These are phyloP conservation scores for Amanita pallidorosea DNA, from an alignment of 768 basidiomycete species.

Conservation along the genomic window DNA sequence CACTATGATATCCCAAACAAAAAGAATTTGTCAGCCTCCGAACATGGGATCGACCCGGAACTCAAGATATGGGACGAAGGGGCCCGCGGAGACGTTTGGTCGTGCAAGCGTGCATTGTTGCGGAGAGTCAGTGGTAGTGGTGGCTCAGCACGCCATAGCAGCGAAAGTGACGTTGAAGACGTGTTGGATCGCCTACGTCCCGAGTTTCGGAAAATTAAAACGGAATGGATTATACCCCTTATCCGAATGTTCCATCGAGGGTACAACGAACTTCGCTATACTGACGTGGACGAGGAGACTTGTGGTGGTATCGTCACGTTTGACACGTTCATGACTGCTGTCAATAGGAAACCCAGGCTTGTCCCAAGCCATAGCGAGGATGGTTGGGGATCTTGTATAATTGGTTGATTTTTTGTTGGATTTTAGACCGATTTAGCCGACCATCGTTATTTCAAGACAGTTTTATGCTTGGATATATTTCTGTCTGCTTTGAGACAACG, in stretches of 20 bases:
- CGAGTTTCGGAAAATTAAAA: conserved; percentile 2
- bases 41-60: not conserved
- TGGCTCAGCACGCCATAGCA: not conserved
- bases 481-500: not conserved
- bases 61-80: conserved; percentile 3
- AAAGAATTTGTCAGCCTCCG: not conserved
- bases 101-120: conserved; percentile 1
- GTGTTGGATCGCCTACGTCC: conserved; percentile 2
- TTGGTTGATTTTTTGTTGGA: not conserved
- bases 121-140: not conserved
- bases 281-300: conserved; percentile 6
- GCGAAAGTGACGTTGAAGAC: not conserved
- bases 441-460: not conserved
- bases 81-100: not conserved
- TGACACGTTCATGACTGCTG: conserved; percentile 11
- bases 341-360: conserved; percentile 8
- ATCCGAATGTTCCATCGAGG: conserved; percentile 2
- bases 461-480: not conserved
- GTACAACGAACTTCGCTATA: conserved; percentile 1
- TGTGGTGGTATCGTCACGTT: conserved; percentile 10
- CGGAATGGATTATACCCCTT: conserved; percentile 10
- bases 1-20: conserved; percentile 11
- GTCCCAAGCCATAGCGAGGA: not conserved
- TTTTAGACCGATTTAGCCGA: not conserved
- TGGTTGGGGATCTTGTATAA: conserved; percentile 1